Conservation (phyloP, 768 basidiomycete genomes). For the Agrocybe pediades region DNA sequence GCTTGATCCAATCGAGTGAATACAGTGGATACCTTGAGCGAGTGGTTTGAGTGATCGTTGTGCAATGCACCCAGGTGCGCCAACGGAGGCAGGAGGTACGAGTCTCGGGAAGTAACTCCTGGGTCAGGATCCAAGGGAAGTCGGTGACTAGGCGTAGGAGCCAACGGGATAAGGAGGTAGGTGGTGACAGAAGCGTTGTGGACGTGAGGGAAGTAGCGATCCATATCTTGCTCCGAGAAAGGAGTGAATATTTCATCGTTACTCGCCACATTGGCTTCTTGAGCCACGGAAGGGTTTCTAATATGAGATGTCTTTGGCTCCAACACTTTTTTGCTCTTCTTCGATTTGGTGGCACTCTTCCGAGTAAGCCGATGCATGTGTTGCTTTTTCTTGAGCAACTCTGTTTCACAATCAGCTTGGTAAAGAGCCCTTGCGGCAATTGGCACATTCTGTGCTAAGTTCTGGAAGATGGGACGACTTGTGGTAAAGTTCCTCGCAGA, state of each 20-base stretch:
- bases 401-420: slow-evolving; percentile 71
- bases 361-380: slow-evolving; percentile 13
- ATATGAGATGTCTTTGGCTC: slow-evolving; percentile 24
- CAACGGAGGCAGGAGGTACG: slow-evolving; percentile 47
- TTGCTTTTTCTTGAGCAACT: slow-evolving; percentile 45
- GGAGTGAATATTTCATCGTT: slow-evolving; percentile 8
- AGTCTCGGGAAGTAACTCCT: slow-evolving; percentile 17
- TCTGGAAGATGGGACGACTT: slow-evolving; percentile 75
- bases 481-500: slow-evolving; percentile 76
- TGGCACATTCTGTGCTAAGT: slow-evolving; percentile 78
- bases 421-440: slow-evolving; percentile 73
- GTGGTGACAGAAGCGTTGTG: slow-evolving; percentile 51
- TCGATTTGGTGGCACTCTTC: slow-evolving; percentile 22
- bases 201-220: slow-evolving; percentile 61
- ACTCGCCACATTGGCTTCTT: slow-evolving; percentile 5
- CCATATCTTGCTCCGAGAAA: slow-evolving; percentile 34
- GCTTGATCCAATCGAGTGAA: slow-evolving; percentile 73
- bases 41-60: slow-evolving; percentile 52
- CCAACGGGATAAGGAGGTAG: slow-evolving; percentile 73
- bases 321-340: slow-evolving; percentile 33
- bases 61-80: slow-evolving; percentile 54
- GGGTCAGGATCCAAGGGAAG: slow-evolving; percentile 49
- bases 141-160: slow-evolving; percentile 71
- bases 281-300: neutral
- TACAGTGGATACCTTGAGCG: slow-evolving; percentile 64